Evolutionary conservation across 257 asterid species (phyloP), one percentile per base, ranked within the genome.

Genomic region (Solanum neorickii): DNA sequence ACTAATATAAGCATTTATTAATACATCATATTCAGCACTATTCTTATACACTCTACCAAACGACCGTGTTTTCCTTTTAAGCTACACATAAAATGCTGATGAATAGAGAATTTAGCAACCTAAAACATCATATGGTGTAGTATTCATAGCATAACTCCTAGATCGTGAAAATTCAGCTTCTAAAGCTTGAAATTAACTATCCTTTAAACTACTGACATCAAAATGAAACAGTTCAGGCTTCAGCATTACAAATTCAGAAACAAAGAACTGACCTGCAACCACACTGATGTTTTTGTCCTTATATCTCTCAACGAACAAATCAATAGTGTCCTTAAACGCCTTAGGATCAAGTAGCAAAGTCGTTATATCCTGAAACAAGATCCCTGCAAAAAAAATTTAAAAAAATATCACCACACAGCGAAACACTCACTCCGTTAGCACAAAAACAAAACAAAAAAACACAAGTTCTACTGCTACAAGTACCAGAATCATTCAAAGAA

Each of bases 281-380:
- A 96, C 98, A 87, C 87, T 88, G 89, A 96, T 94, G 6, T 93
- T 90, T 70, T 92, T 87, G 88, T 86, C 98, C 82, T 89, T 93
- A 78, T 96, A 96, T 86, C 99, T 91, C 93, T 95, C 99, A 47
- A 94, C 98, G 82, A 96, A 96, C 95, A 95, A 90, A 92, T 96
- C 98, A 77, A 96, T 91, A 23, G 98, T 93, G 69, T 96, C 98
- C 97, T 94, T 94, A 68, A 95, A 96, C 23, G 98, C 98, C 92
- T 89, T 89, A 6, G 91, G 94, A 94, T 95, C 98, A 86, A 95
- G 98, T 86, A 96, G 84, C 91, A 96, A n/a, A 86, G 99, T 95
- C 35, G 98, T 96, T 88, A 96, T 96, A 87, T 96, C 99, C 93
- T 96, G 98, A 92, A 96, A 96, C 94, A 92, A 14, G 69, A 96